A percentile compares a stretch with the other conserved stretches of the same genome.
These are phyloP conservation scores for Fusarium sublunatum DNA, from an alignment of 2,329 filamentous ascomycete genomes.

Conservation along the genomic window DNA sequence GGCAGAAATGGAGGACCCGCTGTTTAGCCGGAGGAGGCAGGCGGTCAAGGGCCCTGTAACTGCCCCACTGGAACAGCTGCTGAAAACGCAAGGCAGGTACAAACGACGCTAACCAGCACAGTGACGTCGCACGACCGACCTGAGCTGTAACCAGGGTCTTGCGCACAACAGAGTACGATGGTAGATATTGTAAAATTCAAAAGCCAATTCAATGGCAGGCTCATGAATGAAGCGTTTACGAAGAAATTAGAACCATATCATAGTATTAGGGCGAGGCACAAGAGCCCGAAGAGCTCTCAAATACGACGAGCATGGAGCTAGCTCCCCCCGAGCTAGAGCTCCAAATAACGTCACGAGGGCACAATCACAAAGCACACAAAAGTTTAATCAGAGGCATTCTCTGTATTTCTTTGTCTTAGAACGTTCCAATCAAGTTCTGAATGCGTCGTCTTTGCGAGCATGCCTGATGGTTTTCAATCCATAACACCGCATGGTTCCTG, in stretches of 20 bases:
- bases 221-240: background rate
- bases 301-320: background rate
- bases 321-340: conserved; percentile 4
- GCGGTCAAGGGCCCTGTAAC: conserved; percentile 33
- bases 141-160: conserved; percentile 4
- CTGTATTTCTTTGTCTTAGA: conserved; percentile 46
- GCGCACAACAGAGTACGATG: conserved; percentile 14
- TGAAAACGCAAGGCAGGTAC: background rate
- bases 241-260: background rate
- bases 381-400: conserved; percentile 32
- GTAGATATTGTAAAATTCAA: background rate
- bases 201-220: background rate
- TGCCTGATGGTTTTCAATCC: conserved; percentile 43
- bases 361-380: conserved; percentile 19
- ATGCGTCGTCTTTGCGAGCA: conserved; percentile 46
- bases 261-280: background rate
- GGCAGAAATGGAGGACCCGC: conserved; percentile 44
- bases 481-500: conserved; percentile 49
- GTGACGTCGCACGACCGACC: conserved; percentile 29
- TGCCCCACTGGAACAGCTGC: background rate
- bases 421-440: conserved; percentile 40
- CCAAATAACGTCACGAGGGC: conserved; percentile 11
- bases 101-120: conserved; percentile 3
- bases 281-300: background rate
- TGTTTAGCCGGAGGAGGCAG: conserved; percentile 42